Evolutionary conservation across 2,329 filamentous ascomycete genomes (phyloP), one percentile per base, ranked within the genome.

Genomic region (Colletotrichum phormii): DNA sequence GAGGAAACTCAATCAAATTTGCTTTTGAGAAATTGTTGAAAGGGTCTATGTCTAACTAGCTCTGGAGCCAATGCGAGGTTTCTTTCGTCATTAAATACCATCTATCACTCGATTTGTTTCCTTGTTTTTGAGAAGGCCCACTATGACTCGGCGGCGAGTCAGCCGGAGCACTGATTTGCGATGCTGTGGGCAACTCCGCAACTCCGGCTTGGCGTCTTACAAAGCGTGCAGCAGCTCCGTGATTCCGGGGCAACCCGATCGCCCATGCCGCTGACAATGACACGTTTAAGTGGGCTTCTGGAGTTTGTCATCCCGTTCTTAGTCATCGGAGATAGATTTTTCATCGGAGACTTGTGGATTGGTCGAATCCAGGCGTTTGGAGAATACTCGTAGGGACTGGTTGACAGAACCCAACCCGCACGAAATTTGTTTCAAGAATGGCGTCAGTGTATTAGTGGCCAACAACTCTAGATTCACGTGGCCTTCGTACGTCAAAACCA

Each of bases 201-300:
- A 42, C 31, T 59, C 57, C 57, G 57, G 57, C 57, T 59, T 59
- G 57, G 57, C 57, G 12, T 8, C 33, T 59, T 37, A 59, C 35
- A 22, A 59, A 59, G 57, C 57, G 24, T 37, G 33, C 31, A 59
- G n/a, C 3, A n/a, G 35, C 29, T 59, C 57, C 57, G 57, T 22
- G 33, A 59, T 59, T 59, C 57, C 57, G 57, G 35, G n/a, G 24
- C 33, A 24, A 42, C 22, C 57, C 31, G 31, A 42, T 49, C 42
- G 4, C 18, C 42, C 18, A 15, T 49, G 18, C 42, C 18, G 15
- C 18, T n/a, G 15, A 4, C 3, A 49, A 49, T 49, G 42, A 49
- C 42, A 49, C 8, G 18, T 49, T 49, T 8, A n/a, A 49, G 15
- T 18, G 18, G 15, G 9, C 6, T 18, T 49, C 3, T 18, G 2